These are phyloP conservation scores for Lecanicillium sp. DNA, from an alignment of 2,329 filamentous ascomycete genomes.

Conservation along the genomic window DNA sequence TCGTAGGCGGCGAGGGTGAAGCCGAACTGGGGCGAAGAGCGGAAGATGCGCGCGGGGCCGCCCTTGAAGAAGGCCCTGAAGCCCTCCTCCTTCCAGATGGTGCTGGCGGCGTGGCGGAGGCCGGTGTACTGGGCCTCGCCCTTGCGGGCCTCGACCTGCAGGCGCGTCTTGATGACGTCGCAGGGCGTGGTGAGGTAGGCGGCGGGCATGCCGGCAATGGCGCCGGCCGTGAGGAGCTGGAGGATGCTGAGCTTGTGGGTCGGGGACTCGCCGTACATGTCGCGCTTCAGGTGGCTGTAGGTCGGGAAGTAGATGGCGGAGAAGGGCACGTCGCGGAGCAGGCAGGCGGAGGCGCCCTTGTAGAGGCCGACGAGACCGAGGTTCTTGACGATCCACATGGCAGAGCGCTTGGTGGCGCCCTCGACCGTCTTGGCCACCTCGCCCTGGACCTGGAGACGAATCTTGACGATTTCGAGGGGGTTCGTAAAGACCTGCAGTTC, in stretches of 20 bases:
- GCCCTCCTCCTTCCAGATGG: slow-evolving; percentile 84
- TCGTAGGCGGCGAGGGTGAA: slow-evolving; percentile 97
- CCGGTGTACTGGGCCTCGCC: slow-evolving; percentile 85
- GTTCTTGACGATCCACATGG: slow-evolving; percentile 96
- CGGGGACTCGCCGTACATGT: slow-evolving; percentile 83
- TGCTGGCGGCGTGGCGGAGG: slow-evolving; percentile 76
- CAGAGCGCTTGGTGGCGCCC: slow-evolving; percentile 77
- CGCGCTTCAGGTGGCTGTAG: slow-evolving; percentile 89
- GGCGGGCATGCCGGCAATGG: slow-evolving; percentile 87
- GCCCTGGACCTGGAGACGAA: slow-evolving; percentile 93
- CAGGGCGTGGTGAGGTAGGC: slow-evolving; percentile 95
- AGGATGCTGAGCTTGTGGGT: slow-evolving; percentile 84
- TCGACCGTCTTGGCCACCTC: slow-evolving; percentile 86
- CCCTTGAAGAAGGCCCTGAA: slow-evolving; percentile 98
- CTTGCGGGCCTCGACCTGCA: slow-evolving; percentile 96
- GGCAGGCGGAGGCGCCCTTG: slow-evolving; percentile 91
- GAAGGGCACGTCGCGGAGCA: slow-evolving; percentile 94
- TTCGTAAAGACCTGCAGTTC: slow-evolving; percentile 78
- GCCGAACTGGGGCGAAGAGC: slow-evolving; percentile 94
- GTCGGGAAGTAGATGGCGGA: slow-evolving; percentile 98
- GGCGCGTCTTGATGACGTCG: slow-evolving; percentile 97
- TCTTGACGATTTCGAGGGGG: slow-evolving; percentile 98
- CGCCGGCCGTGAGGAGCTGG: slow-evolving; percentile 88
- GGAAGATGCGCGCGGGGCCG: slow-evolving; percentile 87
- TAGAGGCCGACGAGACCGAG: slow-evolving; percentile 90